Evolutionary conservation across 331 rosid genomes (phyloP).

Genomic region (Prunus yedoensis): DNA sequence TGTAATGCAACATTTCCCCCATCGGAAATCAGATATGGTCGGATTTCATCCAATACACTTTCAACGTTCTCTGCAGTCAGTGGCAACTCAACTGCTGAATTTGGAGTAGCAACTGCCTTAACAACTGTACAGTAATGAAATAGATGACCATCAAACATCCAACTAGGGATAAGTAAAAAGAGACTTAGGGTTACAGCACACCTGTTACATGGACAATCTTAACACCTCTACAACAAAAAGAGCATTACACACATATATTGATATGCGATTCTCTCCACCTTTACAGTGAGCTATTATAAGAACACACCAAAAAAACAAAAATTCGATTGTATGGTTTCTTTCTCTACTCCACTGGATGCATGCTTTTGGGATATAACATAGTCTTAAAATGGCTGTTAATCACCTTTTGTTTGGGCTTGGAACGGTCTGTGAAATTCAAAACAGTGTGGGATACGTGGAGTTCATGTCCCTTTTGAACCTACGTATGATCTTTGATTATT

Average conservation of each 20-base stretch:
- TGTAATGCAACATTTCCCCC: slow-evolving; percentile 98
- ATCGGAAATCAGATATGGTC: slow-evolving; percentile 93
- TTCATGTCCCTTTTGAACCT: not conserved
- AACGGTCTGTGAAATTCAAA: not conserved
- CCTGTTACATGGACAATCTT: not conserved
- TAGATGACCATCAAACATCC: not conserved
- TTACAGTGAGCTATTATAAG: not conserved
- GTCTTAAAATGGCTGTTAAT: not conserved
- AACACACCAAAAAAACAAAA: not conserved
- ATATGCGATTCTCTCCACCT: not conserved
- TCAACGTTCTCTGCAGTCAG: slow-evolving; percentile 86
- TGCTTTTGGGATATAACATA: not conserved
- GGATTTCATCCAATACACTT: slow-evolving; percentile 77
- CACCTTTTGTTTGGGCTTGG: not conserved
- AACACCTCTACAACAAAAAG: not conserved
- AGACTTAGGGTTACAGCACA: not conserved
- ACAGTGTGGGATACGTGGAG: not conserved
- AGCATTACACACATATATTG: not conserved
- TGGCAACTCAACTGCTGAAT: slow-evolving; percentile 75
- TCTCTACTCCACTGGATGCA: not conserved
- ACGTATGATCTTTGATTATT: not conserved
- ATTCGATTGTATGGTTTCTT: not conserved
- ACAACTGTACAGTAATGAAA: slow-evolving; percentile 44
- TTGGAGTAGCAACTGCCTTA: slow-evolving; percentile 72
- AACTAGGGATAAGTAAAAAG: not conserved